Base-by-base conservation (phyloP, 2,329 filamentous ascomycete species). In the Didymella pomorum region DNA sequence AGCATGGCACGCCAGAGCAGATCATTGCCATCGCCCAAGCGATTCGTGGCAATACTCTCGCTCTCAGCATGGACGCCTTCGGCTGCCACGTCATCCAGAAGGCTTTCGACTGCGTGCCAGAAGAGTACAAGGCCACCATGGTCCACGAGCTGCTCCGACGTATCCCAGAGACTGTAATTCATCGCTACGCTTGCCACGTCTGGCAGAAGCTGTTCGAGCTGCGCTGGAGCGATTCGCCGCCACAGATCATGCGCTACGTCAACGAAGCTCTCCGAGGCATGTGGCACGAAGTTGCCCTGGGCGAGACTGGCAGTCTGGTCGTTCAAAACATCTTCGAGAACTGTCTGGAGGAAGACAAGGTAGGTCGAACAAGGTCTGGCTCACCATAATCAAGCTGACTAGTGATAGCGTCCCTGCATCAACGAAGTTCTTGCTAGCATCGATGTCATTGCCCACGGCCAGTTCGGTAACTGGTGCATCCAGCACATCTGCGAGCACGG, bases 271-370 rank as follows among this genome's bases (percentile, higher is more conserved):
- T 99, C 53, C 86, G 87, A 58, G 94, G 94, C 59, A 98, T 98
- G 93, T 99, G 95, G 95, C 93, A 98, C 73, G 94, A 99, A 73
- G 95, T 99, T 63, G 96, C 96, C 21, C 82, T 98, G 51, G 95
- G 95, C 33, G 95, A 99, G 82, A 99, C 96, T 11, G 95, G 95
- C 60, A 99, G 95, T 76, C 84, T 99, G 69, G 95, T 99, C 44
- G 96, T 99, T 47, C 95, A 99, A 79, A 99, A 99, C 77, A 99
- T 99, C 73, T 99, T 99, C 76, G 95, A 99, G 81, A 99, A 99
- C 72, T 99, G 95, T 72, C 86, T 98, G 28, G 96, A 99, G 73
- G 94, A 98, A 71, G 95, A 99, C 80, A 99, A 99, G 88, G 93
- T 94, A 81, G 64, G 61, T 48, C 16, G 11, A 31, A 25, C 8